These are phyloP conservation scores for Mucor velutinosus DNA, from an alignment of 371 early-diverging fungal species.

Conservation along the genomic window DNA sequence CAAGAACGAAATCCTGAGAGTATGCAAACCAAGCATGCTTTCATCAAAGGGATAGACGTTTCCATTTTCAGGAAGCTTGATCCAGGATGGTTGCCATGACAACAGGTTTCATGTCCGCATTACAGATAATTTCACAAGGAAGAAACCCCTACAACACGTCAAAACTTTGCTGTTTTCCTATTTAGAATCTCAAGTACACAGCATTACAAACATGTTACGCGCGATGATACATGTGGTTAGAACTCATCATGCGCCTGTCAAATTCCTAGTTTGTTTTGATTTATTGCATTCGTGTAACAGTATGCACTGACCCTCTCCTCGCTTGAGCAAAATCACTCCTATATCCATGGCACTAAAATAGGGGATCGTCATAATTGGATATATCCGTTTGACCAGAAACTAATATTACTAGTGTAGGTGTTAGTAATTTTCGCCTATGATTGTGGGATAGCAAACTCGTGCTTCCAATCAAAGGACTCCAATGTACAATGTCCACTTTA, in stretches of 20 bases:
- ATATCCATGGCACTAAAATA: no score
- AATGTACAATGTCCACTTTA: no score
- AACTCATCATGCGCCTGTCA: not conserved
- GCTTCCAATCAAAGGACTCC: no score
- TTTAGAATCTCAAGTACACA: not conserved
- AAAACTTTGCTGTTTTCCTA: not conserved
- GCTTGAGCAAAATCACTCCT: not conserved
- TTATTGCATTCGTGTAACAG: not conserved
- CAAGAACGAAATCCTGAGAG: no score
- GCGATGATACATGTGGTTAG: not conserved
- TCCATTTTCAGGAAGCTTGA: not conserved
- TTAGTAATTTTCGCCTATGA: no score
- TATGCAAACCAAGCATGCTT: no score
- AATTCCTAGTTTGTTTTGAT: not conserved
- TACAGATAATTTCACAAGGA: not conserved
- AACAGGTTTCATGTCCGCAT: not conserved
- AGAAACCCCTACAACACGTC: not conserved
- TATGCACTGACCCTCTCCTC: not conserved
- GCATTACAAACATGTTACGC: not conserved
- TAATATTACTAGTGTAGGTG: no score
- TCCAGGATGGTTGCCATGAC: not conserved
- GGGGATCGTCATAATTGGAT: not conserved
- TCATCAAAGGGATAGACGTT: not conserved
- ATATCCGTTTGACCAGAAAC: no score
- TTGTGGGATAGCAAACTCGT: no score